Percentiles rank a stretch among this genome's conserved stretches.
These are phyloP conservation scores for Penicillium waksmanii DNA, from an alignment of 495 filamentous ascomycete species.

Conservation along the genomic window DNA sequence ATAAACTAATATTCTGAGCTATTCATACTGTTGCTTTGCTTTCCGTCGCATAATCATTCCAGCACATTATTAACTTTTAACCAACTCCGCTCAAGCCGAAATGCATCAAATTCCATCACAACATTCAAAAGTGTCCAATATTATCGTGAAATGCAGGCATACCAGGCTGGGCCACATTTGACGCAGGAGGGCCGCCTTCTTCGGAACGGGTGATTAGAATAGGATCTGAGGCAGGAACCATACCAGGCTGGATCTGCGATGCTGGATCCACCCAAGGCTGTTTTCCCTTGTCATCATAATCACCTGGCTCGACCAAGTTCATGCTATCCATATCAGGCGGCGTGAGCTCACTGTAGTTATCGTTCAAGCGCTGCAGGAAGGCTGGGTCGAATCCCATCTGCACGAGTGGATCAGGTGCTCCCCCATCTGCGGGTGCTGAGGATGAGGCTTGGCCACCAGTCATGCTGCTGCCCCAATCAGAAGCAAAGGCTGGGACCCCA, in stretches of 20 bases:
- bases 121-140: conserved; percentile 14
- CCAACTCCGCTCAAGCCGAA: conserved; percentile 4
- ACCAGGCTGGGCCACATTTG: conserved; percentile 23
- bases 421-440: conserved; percentile 36
- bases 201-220: conserved; percentile 22
- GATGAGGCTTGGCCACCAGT: conserved; percentile 31
- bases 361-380: conserved; percentile 44
- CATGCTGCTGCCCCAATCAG: conserved; percentile 46
- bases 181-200: conserved; percentile 23
- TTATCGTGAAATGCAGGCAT: conserved; percentile 20
- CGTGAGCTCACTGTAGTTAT: conserved; percentile 38
- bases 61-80: conserved; percentile 14
- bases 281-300: conserved; percentile 16
- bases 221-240: conserved; percentile 19
- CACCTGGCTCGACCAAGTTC: conserved; percentile 21
- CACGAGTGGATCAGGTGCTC: conserved; percentile 40
- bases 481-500: conserved; percentile 35
- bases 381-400: conserved; percentile 51
- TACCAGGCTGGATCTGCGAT: conserved; percentile 17
- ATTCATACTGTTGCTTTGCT: conserved; percentile 13
- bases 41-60: conserved; percentile 1
- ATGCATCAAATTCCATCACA: conserved; percentile 12
- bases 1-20: conserved; percentile 4
- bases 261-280: conserved; percentile 26
- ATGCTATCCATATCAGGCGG: conserved; percentile 30